phyloP scores from a whole-genome alignment of 2,329 filamentous ascomycete species.

The Bipolaris cookei region DNA sequence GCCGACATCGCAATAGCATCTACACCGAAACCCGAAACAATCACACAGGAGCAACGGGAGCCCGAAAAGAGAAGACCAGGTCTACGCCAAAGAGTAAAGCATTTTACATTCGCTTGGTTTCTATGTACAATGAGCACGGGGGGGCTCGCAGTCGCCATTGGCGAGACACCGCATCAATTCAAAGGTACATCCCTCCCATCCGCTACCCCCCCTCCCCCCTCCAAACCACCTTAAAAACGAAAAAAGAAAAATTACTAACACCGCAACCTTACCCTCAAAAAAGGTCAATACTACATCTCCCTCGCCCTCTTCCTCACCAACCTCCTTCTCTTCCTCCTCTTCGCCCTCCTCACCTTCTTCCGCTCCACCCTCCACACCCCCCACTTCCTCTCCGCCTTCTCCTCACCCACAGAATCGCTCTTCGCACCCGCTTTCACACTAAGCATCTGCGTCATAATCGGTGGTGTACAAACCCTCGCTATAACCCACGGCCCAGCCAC shows the following conservation, averaged over 20 bases:
- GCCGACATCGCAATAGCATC: background rate
- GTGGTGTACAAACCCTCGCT: conserved; percentile 45
- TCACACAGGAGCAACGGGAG: background rate
- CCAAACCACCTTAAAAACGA: no score
- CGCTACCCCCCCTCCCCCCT: background rate
- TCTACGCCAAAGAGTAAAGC: conserved; percentile 33
- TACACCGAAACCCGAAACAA: background rate
- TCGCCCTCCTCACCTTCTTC: conserved; percentile 34
- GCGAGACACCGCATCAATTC: conserved; percentile 52
- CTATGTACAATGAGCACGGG: conserved; percentile 56
- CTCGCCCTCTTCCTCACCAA: conserved; percentile 58
- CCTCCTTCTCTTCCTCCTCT: conserved; percentile 51
- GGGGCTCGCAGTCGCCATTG: conserved; percentile 52
- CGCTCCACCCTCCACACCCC: conserved; percentile 52
- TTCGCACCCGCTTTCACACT: conserved; percentile 54
- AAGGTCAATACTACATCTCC: conserved; percentile 57
- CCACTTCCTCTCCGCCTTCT: conserved; percentile 53
- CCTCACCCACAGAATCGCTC: conserved; percentile 56
- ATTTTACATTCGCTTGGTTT: conserved; percentile 57
- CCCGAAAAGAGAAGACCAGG: conserved; percentile 7
- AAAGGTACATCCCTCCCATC: conserved; percentile 17
- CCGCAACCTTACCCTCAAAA: background rate
- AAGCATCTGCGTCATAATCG: conserved; percentile 46
- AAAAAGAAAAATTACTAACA: background rate
- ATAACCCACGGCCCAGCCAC: conserved; percentile 39